Conservation (phyloP, 768 basidiomycete genomes). For the Kwoniella dejecticola region DNA sequence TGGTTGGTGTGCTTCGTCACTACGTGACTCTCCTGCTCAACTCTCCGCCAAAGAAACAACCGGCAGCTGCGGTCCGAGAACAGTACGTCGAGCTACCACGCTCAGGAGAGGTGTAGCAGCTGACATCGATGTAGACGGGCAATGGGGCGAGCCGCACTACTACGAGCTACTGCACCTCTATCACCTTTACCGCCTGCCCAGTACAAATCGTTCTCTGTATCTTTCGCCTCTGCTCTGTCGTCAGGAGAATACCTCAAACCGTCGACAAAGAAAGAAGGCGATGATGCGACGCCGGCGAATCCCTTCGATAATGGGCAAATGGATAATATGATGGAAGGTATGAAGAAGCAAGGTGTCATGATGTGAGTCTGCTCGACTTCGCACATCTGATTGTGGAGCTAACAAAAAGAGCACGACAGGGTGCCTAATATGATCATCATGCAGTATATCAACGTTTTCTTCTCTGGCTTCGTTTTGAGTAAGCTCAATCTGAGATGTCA, state of each 20-base stretch:
- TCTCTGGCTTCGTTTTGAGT: conserved; percentile 98
- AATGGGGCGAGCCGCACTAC: conserved; percentile 76
- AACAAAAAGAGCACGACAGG: conserved; percentile 31
- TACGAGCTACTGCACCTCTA: conserved; percentile 74
- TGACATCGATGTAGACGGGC: conserved; percentile 47
- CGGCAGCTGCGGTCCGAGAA: conserved; percentile 79
- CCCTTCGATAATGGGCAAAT: conserved; percentile 89
- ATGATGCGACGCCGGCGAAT: conserved; percentile 63
- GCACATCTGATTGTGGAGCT: not conserved
- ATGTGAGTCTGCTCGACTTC: conserved; percentile 65
- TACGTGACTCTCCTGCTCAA: conserved; percentile 87
- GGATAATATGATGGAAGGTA: conserved; percentile 98
- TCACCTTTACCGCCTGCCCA: conserved; percentile 66
- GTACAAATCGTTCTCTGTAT: conserved; percentile 52
- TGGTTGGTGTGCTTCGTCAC: conserved; percentile 89
- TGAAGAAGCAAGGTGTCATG: conserved; percentile 99
- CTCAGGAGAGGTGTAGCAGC: not conserved
- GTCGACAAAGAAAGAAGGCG: conserved; percentile 64
- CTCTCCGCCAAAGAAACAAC: conserved; percentile 75
- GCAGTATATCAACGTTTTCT: conserved; percentile 99
- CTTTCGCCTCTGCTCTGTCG: conserved; percentile 46
- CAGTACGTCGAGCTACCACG: conserved; percentile 65
- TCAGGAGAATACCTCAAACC: conserved; percentile 82
- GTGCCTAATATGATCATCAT: conserved; percentile 85
- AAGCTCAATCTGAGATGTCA: conserved; percentile 56